Evolutionary conservation across 106 monocot genomes (phyloP).

Genomic region (Acorus gramineus): DNA sequence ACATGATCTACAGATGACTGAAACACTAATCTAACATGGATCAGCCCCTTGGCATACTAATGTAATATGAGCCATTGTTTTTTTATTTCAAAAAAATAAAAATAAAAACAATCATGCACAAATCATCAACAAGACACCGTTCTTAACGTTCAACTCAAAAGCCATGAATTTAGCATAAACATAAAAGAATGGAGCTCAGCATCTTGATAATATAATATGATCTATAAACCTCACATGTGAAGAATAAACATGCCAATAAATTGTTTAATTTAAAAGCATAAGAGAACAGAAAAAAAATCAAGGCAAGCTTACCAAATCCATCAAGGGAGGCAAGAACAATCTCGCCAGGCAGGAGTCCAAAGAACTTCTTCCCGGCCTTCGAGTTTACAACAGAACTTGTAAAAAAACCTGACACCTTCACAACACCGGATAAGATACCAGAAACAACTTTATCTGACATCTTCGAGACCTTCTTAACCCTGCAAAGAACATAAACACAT

Average conservation of each 20-base stretch:
- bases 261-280: neutral
- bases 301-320: conserved; percentile 52
- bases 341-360: conserved; percentile 61
- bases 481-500: conserved; percentile 4
- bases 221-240: too few relatives aligned
- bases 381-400: conserved; percentile 76
- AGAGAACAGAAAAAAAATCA: neutral
- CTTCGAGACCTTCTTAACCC: conserved; percentile 69
- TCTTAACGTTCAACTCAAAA: too few relatives aligned
- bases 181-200: too few relatives aligned
- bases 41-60: too few relatives aligned
- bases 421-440: conserved; percentile 60
- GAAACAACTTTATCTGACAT: conserved; percentile 74
- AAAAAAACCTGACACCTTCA: conserved; percentile 79
- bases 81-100: too few relatives aligned
- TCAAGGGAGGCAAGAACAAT: conserved; percentile 80
- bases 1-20: too few relatives aligned
- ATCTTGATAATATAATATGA: too few relatives aligned
- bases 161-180: too few relatives aligned
- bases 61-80: too few relatives aligned
- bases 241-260: neutral
- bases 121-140: too few relatives aligned
- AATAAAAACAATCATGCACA: too few relatives aligned
- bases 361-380: conserved; percentile 74
- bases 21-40: too few relatives aligned